phyloP scores from a whole-genome alignment of 2,329 filamentous ascomycete genomes.

The Catunica adiposa region DNA sequence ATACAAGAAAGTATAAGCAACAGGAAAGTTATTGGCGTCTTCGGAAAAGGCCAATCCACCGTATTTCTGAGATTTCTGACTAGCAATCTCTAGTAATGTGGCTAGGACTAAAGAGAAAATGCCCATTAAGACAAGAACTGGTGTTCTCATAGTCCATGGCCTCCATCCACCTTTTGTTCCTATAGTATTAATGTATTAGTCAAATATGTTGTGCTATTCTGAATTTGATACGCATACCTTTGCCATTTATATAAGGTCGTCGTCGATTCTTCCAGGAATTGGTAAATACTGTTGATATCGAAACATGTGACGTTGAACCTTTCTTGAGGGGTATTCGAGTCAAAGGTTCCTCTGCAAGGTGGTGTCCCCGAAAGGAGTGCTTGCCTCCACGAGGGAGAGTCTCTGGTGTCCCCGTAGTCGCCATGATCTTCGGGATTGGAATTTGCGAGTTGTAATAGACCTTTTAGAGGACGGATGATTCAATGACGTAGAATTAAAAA shows the following conservation, averaged over 20 bases:
- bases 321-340: not conserved
- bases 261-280: not conserved
- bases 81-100: constrained; percentile 28
- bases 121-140: constrained; percentile 25
- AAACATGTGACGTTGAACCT: not conserved
- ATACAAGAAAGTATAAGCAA: constrained; percentile 25
- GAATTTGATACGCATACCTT: too few relatives aligned
- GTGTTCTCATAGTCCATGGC: constrained; percentile 13
- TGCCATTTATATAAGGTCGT: not conserved
- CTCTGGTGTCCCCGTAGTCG: too few relatives aligned
- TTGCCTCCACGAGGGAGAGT: not conserved
- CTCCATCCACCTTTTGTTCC: constrained; percentile 9
- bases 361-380: not conserved
- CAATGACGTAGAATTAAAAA: too few relatives aligned
- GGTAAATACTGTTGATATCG: not conserved
- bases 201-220: too few relatives aligned
- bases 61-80: constrained; percentile 23
- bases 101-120: constrained; percentile 26
- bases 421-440: too few relatives aligned
- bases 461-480: too few relatives aligned
- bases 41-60: constrained; percentile 25
- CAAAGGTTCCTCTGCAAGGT: not conserved
- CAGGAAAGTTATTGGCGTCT: constrained; percentile 21
- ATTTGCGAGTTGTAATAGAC: too few relatives aligned
- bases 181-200: too few relatives aligned